Evolutionary conservation across 495 filamentous ascomycete species (phyloP).

Genomic region (Xylaria cubensis): DNA sequence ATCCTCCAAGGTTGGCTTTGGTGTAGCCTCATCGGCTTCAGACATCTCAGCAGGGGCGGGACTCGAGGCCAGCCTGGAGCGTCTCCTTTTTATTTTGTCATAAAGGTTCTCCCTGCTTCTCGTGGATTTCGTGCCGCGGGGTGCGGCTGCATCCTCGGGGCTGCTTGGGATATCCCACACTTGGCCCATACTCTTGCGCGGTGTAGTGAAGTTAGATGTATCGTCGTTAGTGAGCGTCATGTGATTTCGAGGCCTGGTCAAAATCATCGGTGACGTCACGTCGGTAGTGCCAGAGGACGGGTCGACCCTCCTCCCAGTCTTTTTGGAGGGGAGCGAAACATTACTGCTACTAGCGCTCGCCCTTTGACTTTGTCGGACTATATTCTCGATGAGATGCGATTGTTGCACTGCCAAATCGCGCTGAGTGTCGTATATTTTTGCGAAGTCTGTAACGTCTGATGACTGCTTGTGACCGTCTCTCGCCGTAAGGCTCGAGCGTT

Average conservation of each 20-base stretch:
- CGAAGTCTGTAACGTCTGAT: slow-evolving; percentile 37
- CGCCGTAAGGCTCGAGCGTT: slow-evolving; percentile 18
- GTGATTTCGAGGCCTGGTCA: slow-evolving; percentile 29
- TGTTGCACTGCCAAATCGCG: slow-evolving; percentile 33
- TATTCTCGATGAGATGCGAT: slow-evolving; percentile 38
- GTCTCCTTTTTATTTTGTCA: slow-evolving; percentile 29
- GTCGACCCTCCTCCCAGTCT: slow-evolving; percentile 30
- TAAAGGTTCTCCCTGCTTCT: slow-evolving; percentile 30
- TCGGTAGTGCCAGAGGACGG: slow-evolving; percentile 38
- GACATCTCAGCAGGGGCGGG: slow-evolving; percentile 28
- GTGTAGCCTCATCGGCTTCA: slow-evolving; percentile 15
- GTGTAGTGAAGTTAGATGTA: slow-evolving; percentile 33
- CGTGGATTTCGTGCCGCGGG: slow-evolving; percentile 14
- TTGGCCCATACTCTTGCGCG: slow-evolving; percentile 30
- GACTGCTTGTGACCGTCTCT: slow-evolving; percentile 20
- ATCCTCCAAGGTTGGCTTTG: slow-evolving; percentile 4
- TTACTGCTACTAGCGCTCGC: slow-evolving; percentile 37
- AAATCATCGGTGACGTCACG: slow-evolving; percentile 33
- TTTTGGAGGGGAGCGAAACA: slow-evolving; percentile 33
- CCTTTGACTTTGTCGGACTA: slow-evolving; percentile 40
- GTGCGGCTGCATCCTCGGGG: slow-evolving; percentile 18
- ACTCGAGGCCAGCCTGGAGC: slow-evolving; percentile 15
- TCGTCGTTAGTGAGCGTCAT: slow-evolving; percentile 29
- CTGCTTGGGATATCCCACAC: slow-evolving; percentile 44
- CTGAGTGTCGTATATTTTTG: slow-evolving; percentile 35